Base-by-base conservation (phyloP, 768 basidiomycete genomes). In the Trichaptum fuscoviolaceum region DNA sequence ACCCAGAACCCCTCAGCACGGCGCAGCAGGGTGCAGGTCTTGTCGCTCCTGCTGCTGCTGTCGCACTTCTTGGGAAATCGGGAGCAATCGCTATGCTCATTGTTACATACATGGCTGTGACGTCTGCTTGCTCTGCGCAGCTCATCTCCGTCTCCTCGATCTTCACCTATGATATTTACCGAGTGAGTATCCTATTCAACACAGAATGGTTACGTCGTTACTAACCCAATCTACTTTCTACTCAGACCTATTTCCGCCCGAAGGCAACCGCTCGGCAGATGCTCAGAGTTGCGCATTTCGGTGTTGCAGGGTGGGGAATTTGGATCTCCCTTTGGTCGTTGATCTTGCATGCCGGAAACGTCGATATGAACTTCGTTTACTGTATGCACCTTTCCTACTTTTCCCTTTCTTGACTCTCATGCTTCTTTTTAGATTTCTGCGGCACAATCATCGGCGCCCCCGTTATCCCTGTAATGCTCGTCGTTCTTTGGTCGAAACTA, bases 101-200 rank as follows among this genome's bases (percentile, higher is more conserved):
- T 62, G 73, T 75, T n/a, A 69, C 77, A 18, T 79, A 79, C 67
- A 71, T 78, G 73, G 77, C 77, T 23, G 77, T 77, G 3, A 79
- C 78, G 6, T 75, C 75, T 23, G 76, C 75, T 23, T 12, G 69
- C 67, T 30, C 23, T 35, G 74, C 78, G 15, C 77, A 80, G 66
- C 76, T n/a, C n/a, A n/a, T n/a, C n/a, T n/a, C n/a, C n/a, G n/a
- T n/a, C n/a, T n/a, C n/a, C n/a, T n/a, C n/a, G n/a, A 71, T 80
- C 42, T 70, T 78, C 18, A 75, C 77, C 3, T 79, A 75, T 66
- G 78, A 79, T 65, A 70, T 80, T 35, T 73, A 75, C 68, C 70
- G 74, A 12, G 42, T 52, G 42, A 52, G 42, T 15, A 52, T 4
- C 3, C 3, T 4, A 3, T 20, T 4, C 42, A 52, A 52, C 42